Conservation (phyloP, 257 asterid genomes). For the Lycium barbarum region DNA sequence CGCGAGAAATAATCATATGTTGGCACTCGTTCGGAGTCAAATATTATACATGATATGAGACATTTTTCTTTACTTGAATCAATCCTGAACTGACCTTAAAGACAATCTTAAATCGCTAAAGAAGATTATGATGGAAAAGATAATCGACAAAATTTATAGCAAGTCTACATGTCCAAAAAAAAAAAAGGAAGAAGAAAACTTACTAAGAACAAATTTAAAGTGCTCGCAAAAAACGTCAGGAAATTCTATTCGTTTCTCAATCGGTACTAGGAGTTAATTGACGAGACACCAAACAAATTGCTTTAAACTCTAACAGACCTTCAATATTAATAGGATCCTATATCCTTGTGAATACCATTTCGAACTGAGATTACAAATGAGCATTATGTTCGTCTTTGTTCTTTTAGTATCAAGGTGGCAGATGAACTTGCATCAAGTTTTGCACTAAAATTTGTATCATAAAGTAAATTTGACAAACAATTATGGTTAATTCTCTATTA, state of each 20-base stretch:
- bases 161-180: not conserved
- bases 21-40: too few relatives aligned
- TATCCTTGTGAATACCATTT: too few relatives aligned
- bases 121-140: not conserved
- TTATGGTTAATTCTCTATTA: not conserved
- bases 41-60: too few relatives aligned
- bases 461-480: not conserved
- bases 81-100: not conserved
- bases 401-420: not conserved
- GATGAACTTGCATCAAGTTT: not conserved
- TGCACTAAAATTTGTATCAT: too few relatives aligned
- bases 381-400: not conserved
- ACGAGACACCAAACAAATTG: too few relatives aligned
- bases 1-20: not conserved
- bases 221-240: too few relatives aligned
- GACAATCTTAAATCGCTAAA: not conserved
- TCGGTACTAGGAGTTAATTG: not conserved
- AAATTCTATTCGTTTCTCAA: not conserved
- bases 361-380: not conserved
- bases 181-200: too few relatives aligned
- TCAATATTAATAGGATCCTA: too few relatives aligned
- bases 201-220: too few relatives aligned
- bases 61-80: not conserved
- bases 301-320: too few relatives aligned
- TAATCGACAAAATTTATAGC: not conserved